Percentiles rank a stretch among this genome's conserved stretches.
These are phyloP conservation scores for Astraeus odoratus DNA, from an alignment of 768 basidiomycete species.

Conservation along the genomic window DNA sequence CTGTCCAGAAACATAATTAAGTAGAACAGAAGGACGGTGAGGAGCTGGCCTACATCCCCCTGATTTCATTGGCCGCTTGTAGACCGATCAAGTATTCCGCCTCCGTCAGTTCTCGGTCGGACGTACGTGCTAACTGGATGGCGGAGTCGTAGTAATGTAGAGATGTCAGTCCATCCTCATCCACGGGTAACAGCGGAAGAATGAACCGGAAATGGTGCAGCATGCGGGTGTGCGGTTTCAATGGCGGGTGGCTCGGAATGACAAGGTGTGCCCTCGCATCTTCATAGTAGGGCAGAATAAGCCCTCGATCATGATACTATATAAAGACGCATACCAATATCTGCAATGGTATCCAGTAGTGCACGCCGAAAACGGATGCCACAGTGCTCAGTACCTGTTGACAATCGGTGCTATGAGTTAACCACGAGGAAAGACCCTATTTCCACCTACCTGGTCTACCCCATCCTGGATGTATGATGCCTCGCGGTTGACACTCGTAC, in stretches of 20 bases:
- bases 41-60: constrained; percentile 45
- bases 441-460: constrained; percentile 53
- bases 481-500: constrained; percentile 64
- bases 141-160: constrained; percentile 75
- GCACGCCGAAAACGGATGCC: constrained; percentile 59
- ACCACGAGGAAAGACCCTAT: neutral
- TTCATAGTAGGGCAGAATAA: constrained; percentile 22
- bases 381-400: constrained; percentile 49
- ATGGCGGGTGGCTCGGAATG: constrained; percentile 62
- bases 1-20: constrained; percentile 26
- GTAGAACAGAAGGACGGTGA: neutral
- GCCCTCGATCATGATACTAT: neutral
- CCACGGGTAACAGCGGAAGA: constrained; percentile 49
- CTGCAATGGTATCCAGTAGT: constrained; percentile 64
- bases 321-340: constrained; percentile 48
- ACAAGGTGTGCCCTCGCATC: constrained; percentile 65
- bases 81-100: constrained; percentile 62
- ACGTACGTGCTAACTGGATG: constrained; percentile 63
- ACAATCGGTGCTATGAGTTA: neutral
- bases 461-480: constrained; percentile 66
- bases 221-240: constrained; percentile 72
- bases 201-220: constrained; percentile 77
- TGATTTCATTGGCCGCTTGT: constrained; percentile 53
- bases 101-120: constrained; percentile 53
- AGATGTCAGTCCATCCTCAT: constrained; percentile 59